These are phyloP conservation scores for Ceratocystis huliohia DNA, from an alignment of 2,329 filamentous ascomycete genomes.

Conservation along the genomic window DNA sequence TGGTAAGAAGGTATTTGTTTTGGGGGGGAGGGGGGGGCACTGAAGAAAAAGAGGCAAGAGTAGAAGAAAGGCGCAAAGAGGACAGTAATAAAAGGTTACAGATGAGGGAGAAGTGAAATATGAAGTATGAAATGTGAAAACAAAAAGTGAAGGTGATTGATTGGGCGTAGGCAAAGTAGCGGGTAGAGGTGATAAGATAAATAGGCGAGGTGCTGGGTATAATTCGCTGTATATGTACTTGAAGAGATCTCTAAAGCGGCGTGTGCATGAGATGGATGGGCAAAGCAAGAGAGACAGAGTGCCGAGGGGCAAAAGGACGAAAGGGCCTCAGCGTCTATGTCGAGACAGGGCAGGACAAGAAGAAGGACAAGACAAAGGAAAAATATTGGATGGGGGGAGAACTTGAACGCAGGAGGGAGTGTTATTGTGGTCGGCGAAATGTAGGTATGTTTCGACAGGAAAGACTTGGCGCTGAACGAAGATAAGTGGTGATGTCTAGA, in stretches of 20 bases:
- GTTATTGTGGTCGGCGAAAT: neutral
- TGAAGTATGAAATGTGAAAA: neutral
- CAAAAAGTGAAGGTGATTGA: neutral
- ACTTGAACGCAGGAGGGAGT: no score
- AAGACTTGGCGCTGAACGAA: constrained; percentile 5
- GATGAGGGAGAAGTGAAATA: neutral
- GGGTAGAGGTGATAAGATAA: neutral
- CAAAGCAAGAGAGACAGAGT: neutral
- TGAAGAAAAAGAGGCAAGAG: no score
- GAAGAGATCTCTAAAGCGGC: neutral
- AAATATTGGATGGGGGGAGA: neutral
- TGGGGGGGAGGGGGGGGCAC: no score
- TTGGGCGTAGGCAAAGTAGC: neutral
- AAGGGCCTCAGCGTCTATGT: neutral
- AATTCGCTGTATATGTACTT: neutral
- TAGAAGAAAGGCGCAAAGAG: no score
- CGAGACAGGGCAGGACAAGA: neutral
- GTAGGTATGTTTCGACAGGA: neutral
- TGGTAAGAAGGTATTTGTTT: no score
- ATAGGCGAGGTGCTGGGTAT: neutral
- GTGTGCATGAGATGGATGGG: neutral
- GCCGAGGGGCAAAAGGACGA: neutral
- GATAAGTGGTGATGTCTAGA: neutral
- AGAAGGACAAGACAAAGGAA: no score
- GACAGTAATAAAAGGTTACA: no score